phyloP scores from a whole-genome alignment of 352 stramenopile genomes.

The Globisporangium polare region DNA sequence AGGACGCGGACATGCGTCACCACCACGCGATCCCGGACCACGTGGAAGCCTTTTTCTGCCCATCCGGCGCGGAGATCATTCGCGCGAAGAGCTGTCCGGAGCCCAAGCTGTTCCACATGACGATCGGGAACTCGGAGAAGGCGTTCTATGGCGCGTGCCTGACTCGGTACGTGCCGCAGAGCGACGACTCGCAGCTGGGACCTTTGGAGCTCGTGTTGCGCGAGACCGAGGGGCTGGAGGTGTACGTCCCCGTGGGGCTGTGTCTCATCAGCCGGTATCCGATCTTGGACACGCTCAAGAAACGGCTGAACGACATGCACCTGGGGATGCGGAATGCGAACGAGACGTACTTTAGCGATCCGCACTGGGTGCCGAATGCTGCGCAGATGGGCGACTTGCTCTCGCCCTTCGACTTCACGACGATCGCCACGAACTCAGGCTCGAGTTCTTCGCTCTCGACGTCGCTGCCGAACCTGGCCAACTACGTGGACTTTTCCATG shows the following conservation, averaged over 20 bases:
- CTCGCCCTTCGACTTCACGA: slow-evolving; percentile 58
- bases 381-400: slow-evolving; percentile 61
- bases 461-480: slow-evolving; percentile 45
- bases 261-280: slow-evolving; percentile 81
- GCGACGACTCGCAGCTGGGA: slow-evolving; percentile 58
- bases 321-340: slow-evolving; percentile 39
- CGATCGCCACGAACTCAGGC: slow-evolving; percentile 18
- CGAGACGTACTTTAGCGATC: slow-evolving; percentile 44
- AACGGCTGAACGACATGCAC: slow-evolving; percentile 63
- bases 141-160: slow-evolving; percentile 78
- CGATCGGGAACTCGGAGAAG: slow-evolving; percentile 77
- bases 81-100: slow-evolving; percentile 50
- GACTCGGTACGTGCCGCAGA: slow-evolving; percentile 73
- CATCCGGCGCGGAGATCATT: slow-evolving; percentile 52
- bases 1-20: slow-evolving; percentile 58
- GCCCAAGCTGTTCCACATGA: slow-evolving; percentile 79
- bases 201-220: slow-evolving; percentile 76
- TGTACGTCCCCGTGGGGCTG: slow-evolving; percentile 71
- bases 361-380: slow-evolving; percentile 51
- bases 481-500: slow-evolving; percentile 78
- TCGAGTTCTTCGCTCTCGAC: slow-evolving; percentile 10
- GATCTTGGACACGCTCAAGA: slow-evolving; percentile 77
- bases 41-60: slow-evolving; percentile 79
- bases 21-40: slow-evolving; percentile 81
- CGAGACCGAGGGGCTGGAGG: slow-evolving; percentile 77